These are phyloP conservation scores for Fusarium sacchari DNA, from an alignment of 2,329 filamentous ascomycete genomes.

Conservation along the genomic window DNA sequence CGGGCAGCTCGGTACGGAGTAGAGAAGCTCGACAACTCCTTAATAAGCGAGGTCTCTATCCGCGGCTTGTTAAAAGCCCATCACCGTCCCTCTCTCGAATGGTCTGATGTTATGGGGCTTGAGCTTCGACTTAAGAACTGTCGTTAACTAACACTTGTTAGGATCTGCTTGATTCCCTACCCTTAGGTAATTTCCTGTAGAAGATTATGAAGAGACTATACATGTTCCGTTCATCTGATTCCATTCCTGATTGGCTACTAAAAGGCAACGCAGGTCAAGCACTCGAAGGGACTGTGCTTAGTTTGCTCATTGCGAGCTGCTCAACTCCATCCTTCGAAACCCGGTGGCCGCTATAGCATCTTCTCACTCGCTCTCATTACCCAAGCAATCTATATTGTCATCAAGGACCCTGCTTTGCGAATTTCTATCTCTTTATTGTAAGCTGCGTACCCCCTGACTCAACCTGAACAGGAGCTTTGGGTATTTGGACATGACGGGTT, in stretches of 20 bases:
- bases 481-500: background rate
- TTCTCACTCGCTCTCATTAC: background rate
- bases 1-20: background rate
- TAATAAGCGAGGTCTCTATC: background rate
- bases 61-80: background rate
- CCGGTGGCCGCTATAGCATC: background rate
- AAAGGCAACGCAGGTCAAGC: background rate
- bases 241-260: background rate
- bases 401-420: background rate
- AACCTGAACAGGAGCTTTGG: background rate
- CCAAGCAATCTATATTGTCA: background rate
- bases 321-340: background rate
- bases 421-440: background rate
- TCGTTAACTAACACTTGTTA: background rate
- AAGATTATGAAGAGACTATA: background rate
- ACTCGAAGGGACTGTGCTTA: background rate
- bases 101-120: background rate
- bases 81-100: background rate
- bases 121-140: background rate
- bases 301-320: background rate
- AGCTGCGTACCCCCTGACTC: no score
- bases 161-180: background rate
- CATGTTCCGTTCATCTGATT: background rate
- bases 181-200: no score
- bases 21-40: background rate